Evolutionary conservation across 2,329 filamentous ascomycete genomes (phyloP), one percentile per base, ranked within the genome.

Genomic region (Chaetoscypha palmicola): DNA sequence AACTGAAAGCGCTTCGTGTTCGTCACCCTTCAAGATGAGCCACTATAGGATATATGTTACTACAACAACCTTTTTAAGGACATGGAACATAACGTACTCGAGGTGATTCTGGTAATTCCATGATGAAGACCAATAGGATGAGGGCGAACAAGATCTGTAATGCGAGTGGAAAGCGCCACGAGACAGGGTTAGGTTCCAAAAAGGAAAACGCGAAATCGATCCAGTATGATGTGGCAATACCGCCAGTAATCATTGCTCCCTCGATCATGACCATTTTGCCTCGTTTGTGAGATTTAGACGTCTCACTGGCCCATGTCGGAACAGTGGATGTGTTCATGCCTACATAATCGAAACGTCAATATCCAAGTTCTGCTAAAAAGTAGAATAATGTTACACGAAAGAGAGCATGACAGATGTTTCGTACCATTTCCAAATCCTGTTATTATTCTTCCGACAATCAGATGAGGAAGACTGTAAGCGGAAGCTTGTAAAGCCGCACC

Each of bases 261-360:
- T 79, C 75, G 36, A 79, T 69, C 72, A 78, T 77, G 58, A 80
- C 74, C 20, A 78, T 64, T 51, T 75, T 76, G n/a, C 75, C 76
- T 38, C 76, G 67, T 52, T 76, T 74, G 53, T 79, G 71, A 2
- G 73, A 65, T 12, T 69, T 70, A 30, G 74, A 77, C 3, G 72
- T 76, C 57, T 80, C 77, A 0, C 74, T 76, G 47, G 79, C 74
- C 76, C 76, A 81, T 38, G 74, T 78, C 3, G 76, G 76, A 2
- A 72, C 66, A 14, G 65, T 68, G 4, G 65, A 68, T 1, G 68
- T 71, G 47, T 71, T 70, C 56, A 71, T 68, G 12, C 72, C n/a
- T n/a, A n/a, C n/a, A n/a, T n/a, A n/a, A n/a, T n/a, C n/a, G n/a
- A n/a, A n/a, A n/a, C n/a, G n/a, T n/a, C n/a, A n/a, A n/a, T n/a